Evolutionary conservation across 768 basidiomycete genomes (phyloP), one percentile per base, ranked within the genome.

Genomic region (Boletus rubropictus): DNA sequence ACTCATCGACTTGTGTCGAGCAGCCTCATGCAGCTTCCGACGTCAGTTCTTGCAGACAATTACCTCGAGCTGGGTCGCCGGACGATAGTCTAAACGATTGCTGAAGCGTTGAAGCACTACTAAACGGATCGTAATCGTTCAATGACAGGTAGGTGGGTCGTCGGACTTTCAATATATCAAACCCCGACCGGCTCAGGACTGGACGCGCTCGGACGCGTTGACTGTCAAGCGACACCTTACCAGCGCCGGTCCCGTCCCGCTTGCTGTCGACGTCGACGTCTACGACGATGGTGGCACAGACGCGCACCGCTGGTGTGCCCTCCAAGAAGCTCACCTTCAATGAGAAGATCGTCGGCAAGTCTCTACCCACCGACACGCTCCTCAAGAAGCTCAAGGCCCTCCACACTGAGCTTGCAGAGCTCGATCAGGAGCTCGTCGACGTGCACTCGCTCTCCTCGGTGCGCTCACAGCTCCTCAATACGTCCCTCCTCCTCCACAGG

Each of bases 351-450:
- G 69, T 82, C 25, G 81, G 79, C 39, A 87, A 87, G 62, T 81
- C 84, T 17, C 74, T 85, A 44, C 78, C 82, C 10, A 86, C 89
- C 10, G 93, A 97, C 69, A 75, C 79, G 0, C 72, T 93, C 21
- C 82, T 89, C 61, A 92, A 89, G 74, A 89, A 89, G 69, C 75
- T 97, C 57, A 87, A 88, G 71, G 63, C 74, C 2, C 72, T 90
- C n/a, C 84, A 89, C 56, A 70, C 72, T 28, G 82, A 89, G 53
- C 79, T 99, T 36, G 82, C 84, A 6, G 79, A 77, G 10, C 73
- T 95, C 53, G 94, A 96, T 60, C 95, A 97, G 67, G 94, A 96
- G 57, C 69, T 70, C 35, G 81, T 90, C 61, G 92, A 96, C 64
- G 74, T 79, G 28, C 58, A 63, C 42, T 90, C 92, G 0, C 80